Base-by-base conservation (phyloP, 768 basidiomycete species). In the Leccinum barrowsii region DNA sequence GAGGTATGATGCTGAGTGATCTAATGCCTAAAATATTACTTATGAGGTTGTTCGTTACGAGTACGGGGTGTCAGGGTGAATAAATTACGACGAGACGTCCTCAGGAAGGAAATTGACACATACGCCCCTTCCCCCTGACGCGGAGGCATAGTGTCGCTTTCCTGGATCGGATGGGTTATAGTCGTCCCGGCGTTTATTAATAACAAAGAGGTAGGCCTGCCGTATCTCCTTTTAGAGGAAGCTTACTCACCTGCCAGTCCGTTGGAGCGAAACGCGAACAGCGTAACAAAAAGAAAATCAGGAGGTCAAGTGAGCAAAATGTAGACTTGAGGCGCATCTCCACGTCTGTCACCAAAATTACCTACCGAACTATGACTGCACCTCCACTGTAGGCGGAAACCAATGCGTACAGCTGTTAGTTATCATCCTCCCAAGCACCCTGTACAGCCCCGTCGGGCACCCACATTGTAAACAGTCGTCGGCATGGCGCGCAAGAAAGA, bases 151-250 rank as follows among this genome's bases (percentile, higher is more conserved):
- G 3, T 50, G 26, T 26, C 24, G 15, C 30, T n/a, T 19, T 30
- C 28, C 32, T 24, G 19, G 46, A 59, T 60, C 53, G 52, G 51
- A 24, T 50, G 59, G 52, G 58, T 53, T 50, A 60, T 48, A 37
- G 40, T 50, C 26, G 22, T 13, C 30, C 57, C 52, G 37, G 2
- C 22, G 15, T 17, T 52, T 26, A 52, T 49, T 26, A 26, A 44
- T 37, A 24, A 17, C 21, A 19, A 17, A 42, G 40, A 52, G 10
- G 15, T 13, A n/a, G 30, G 46, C 21, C 4, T 22, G 15, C 22
- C 7, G 22, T 47, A 24, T 47, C 46, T 47, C 22, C 22, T 47
- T 47, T 47, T 47, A n/a, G 40, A 10, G 28, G 21, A 28, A 19
- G 15, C 30, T 55, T 26, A 53, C 37, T 53, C 37, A 53, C 52